Conservation (phyloP, 805 yeast species). For the Teunomyces atbi region DNA sequence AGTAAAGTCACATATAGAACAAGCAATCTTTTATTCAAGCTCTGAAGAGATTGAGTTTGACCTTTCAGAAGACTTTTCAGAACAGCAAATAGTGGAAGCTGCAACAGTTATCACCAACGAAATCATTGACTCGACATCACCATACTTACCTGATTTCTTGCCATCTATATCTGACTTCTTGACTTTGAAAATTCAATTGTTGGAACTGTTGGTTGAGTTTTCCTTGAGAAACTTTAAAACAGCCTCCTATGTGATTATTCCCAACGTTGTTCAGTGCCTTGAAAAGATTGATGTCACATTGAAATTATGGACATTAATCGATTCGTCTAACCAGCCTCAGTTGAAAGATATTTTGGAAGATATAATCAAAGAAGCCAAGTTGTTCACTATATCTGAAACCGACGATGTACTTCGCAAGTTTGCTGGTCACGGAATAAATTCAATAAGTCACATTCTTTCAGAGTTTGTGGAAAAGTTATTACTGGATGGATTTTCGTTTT, state of each 20-base stretch:
- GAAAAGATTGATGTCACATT: constrained; percentile 46
- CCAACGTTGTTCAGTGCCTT: constrained; percentile 29
- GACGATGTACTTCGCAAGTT: constrained; percentile 20
- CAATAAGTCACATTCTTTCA: constrained; percentile 29
- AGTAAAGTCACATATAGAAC: constrained; percentile 75
- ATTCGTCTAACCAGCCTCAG: constrained; percentile 2
- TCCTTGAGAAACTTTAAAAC: constrained; percentile 44
- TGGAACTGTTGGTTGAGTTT: constrained; percentile 45
- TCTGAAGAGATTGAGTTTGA: constrained; percentile 46
- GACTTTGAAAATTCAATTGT: constrained; percentile 44
- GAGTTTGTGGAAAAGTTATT: constrained; percentile 21
- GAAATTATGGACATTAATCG: constrained; percentile 35
- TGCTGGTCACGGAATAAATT: constrained; percentile 22
- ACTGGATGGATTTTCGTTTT: constrained; percentile 14
- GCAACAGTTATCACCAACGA: constrained; percentile 51
- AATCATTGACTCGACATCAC: constrained; percentile 54
- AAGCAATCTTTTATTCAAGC: constrained; percentile 69
- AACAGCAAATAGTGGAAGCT: constrained; percentile 29
- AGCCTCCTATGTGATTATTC: constrained; percentile 36
- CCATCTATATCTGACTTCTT: constrained; percentile 54
- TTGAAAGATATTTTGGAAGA: constrained; percentile 13
- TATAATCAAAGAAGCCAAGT: constrained; percentile 9
- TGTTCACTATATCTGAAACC: constrained; percentile 2
- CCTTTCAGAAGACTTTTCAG: constrained; percentile 37
- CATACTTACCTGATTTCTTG: constrained; percentile 53